Evolutionary conservation across 345 rosid genomes (phyloP).

Genomic region (Aurinia saxatilis): DNA sequence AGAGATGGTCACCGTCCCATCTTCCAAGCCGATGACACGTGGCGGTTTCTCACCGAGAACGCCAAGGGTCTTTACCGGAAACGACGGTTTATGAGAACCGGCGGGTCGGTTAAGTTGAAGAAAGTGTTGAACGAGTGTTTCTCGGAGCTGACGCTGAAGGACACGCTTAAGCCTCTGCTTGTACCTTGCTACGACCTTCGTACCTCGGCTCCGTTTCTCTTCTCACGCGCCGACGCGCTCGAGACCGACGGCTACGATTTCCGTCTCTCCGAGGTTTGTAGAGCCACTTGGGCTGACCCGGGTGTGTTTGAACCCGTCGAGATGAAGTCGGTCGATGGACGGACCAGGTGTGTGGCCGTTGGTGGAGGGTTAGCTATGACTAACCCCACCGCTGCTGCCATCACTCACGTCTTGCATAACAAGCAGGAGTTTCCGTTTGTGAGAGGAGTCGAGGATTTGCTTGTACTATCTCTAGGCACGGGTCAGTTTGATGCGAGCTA

Average conservation of each 20-base stretch:
- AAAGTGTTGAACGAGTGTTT: conserved; percentile 65
- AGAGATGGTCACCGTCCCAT: conserved; percentile 66
- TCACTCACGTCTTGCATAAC: conserved; percentile 92
- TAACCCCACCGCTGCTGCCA: conserved; percentile 90
- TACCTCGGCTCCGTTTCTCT: conserved; percentile 83
- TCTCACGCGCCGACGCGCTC: conserved; percentile 94
- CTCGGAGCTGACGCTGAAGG: conserved; percentile 61
- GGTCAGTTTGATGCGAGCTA: conserved; percentile 76
- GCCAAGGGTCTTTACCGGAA: conserved; percentile 55
- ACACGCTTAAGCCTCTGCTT: conserved; percentile 79
- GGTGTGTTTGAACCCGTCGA: conserved; percentile 60
- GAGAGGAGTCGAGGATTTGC: conserved; percentile 88
- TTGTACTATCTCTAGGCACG: conserved; percentile 73
- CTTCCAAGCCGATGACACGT: conserved; percentile 78
- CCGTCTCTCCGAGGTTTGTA: conserved; percentile 83
- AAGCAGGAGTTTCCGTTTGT: conserved; percentile 98
- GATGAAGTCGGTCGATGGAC: conserved; percentile 71
- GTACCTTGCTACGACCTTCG: conserved; percentile 87
- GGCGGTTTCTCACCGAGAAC: conserved; percentile 74
- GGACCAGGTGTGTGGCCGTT: conserved; percentile 69
- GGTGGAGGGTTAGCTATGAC: conserved; percentile 86
- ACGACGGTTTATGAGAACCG: conserved; percentile 47
- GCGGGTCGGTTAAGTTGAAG: conserved; percentile 45
- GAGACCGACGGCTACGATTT: conserved; percentile 86
- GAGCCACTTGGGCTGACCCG: conserved; percentile 92